Evolutionary conservation across 768 basidiomycete species (phyloP), one percentile per base, ranked within the genome.

Genomic region (Fistulinella prunicolor): DNA sequence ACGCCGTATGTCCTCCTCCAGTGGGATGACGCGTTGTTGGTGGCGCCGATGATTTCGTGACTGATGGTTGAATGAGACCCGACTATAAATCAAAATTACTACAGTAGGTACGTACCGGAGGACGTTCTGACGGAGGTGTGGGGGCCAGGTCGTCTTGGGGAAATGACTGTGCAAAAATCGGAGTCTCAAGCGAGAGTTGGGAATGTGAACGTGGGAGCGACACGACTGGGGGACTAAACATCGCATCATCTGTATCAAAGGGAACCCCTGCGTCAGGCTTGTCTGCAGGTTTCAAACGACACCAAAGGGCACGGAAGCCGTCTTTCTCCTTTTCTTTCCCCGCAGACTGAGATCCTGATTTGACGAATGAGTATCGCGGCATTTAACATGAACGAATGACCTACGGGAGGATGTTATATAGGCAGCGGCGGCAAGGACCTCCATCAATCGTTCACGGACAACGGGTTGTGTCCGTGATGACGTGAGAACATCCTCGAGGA

Each of bases 221-320:
- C 13, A 74, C 70, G 14, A 73, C 66, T 0, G 82, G 81, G 0
- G 87, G 86, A 54, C 79, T 83, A 58, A 90, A 85, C 83, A 91
- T 88, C 0, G 83, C 76, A 54, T 92, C 90, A 9, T 85, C 82
- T 4, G 75, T 79, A 57, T 91, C 82, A 53, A 92, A 82, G 1
- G 89, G 89, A 14, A 89, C 69, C 9, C 91, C 90, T 73, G 85
- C 78, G 3, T 94, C 90, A 2, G 93, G 89, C 60, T 91, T 89
- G 54, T 88, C 85, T 12, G 73, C 67, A 9, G 86, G 80, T 59
- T 90, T 92, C 29, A 94, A 78, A 59, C 83, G 86, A 51, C 75
- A 77, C 93, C 93, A 96, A 22, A 91, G 71, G 6, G 76, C 73
- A 10, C 82, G 79, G 55, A 93, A 87, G 17, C 82, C 74, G 51